These are phyloP conservation scores for Plasmodiophora brassicae DNA, from an alignment of 208 protist genomes.

Conservation along the genomic window DNA sequence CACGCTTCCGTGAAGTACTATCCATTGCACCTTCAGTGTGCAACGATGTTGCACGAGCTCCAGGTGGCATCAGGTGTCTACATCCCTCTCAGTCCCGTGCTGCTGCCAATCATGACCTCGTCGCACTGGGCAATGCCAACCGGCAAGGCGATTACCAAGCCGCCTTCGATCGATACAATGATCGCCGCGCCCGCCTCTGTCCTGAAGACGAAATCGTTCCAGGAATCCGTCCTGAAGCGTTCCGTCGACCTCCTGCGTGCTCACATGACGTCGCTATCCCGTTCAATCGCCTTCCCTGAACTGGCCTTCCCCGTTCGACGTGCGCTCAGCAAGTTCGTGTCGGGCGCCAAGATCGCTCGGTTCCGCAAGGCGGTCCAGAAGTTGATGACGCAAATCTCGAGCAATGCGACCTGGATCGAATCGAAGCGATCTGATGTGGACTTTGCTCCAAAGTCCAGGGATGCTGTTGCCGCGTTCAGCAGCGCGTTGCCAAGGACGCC, in stretches of 20 bases:
- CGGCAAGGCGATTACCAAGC: not conserved
- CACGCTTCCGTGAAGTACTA: not conserved
- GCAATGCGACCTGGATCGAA: constrained; percentile 13
- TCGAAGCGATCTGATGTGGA: not conserved
- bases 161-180: not conserved
- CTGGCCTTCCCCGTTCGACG: not conserved
- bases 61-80: not conserved
- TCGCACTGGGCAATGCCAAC: not conserved
- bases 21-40: not conserved
- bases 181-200: not conserved
- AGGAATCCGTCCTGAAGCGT: not conserved
- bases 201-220: not conserved
- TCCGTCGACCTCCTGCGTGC: constrained; percentile 6
- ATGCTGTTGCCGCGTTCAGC: not conserved
- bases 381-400: not conserved
- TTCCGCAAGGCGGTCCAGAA: constrained; percentile 3
- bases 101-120: not conserved
- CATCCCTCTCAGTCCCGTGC: not conserved
- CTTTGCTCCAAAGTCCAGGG: not conserved
- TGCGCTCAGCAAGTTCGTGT: not conserved
- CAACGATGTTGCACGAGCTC: not conserved
- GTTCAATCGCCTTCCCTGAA: not conserved
- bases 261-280: not conserved
- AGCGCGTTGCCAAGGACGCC: not conserved
- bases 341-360: not conserved